These are phyloP conservation scores for Rusavskia elegans DNA, from an alignment of 495 filamentous ascomycete genomes.

Conservation along the genomic window DNA sequence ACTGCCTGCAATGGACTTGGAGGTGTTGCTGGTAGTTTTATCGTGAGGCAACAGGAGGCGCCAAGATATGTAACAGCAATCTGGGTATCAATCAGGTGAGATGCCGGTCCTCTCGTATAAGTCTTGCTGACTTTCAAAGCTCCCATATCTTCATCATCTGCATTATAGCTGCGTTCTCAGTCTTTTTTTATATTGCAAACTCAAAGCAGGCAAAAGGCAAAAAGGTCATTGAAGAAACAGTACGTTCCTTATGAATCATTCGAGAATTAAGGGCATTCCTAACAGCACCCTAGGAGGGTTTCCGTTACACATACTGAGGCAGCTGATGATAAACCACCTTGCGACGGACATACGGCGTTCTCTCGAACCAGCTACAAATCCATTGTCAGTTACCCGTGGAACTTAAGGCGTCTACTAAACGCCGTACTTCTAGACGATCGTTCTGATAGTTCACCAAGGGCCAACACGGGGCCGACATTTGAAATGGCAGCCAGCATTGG, in stretches of 20 bases:
- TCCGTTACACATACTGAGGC: conserved; percentile 15
- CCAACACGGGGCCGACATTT: too few species aligned
- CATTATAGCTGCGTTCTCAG: conserved; percentile 41
- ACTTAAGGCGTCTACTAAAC: too few species aligned
- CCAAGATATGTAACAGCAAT: conserved; percentile 54
- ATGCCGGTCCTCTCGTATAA: too few species aligned
- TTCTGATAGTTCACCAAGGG: too few species aligned
- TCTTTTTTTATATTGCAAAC: conserved; percentile 48
- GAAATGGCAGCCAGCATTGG: too few species aligned
- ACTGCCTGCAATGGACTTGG: conserved; percentile 60
- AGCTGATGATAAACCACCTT: too few species aligned
- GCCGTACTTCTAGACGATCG: too few species aligned
- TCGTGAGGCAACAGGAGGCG: conserved; percentile 50
- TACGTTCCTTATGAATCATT: conserved; percentile 6
- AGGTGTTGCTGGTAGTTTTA: conserved; percentile 62
- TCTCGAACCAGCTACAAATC: too few species aligned
- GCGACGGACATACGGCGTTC: too few species aligned
- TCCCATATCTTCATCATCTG: conserved; percentile 52
- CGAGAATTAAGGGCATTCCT: not conserved
- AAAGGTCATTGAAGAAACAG: conserved; percentile 37
- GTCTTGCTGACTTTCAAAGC: conserved; percentile 10
- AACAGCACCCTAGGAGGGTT: conserved; percentile 4
- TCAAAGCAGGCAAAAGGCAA: conserved; percentile 28
- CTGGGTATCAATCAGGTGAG: conserved; percentile 53
- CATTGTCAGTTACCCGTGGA: too few species aligned